These are phyloP conservation scores for Mycena metata DNA, from an alignment of 768 basidiomycete genomes.

Conservation along the genomic window DNA sequence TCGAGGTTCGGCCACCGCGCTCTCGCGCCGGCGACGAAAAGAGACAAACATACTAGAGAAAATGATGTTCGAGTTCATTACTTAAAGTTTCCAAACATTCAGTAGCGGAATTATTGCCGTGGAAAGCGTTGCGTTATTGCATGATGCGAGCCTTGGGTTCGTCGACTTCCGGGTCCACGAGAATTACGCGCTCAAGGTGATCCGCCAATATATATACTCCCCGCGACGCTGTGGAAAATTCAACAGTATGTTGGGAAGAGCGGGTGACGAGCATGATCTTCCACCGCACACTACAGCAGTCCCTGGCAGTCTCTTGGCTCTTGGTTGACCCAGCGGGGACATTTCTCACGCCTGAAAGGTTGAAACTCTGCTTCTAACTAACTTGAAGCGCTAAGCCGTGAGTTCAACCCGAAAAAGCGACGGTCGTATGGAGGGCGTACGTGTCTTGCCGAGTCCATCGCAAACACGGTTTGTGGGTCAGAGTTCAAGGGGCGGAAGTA, in stretches of 20 bases:
- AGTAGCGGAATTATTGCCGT: conserved; percentile 21
- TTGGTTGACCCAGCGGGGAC: conserved; percentile 1
- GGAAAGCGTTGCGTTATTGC: conserved; percentile 36
- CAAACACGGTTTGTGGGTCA: too few species aligned
- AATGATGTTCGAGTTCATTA: too few species aligned
- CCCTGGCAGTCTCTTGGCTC: background rate
- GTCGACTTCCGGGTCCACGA: conserved; percentile 45
- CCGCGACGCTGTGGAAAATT: too few species aligned
- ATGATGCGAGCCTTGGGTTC: conserved; percentile 32
- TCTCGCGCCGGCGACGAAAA: conserved; percentile 35
- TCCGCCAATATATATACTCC: too few species aligned
- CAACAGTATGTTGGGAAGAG: background rate
- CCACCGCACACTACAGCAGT: conserved; percentile 44
- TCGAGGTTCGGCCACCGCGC: conserved; percentile 42
- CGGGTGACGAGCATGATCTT: conserved; percentile 31
- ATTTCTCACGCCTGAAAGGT: too few species aligned
- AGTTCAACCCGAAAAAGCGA: too few species aligned
- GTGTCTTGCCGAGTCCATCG: too few species aligned
- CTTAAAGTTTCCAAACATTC: background rate
- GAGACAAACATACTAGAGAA: conserved; percentile 23
- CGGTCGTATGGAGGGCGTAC: too few species aligned
- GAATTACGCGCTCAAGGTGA: conserved; percentile 45
- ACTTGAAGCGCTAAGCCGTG: too few species aligned
- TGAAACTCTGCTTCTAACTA: too few species aligned
- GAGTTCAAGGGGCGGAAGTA: too few species aligned